phyloP scores from a whole-genome alignment of 2,329 filamentous ascomycete species.

The Verticillium klebahnii region DNA sequence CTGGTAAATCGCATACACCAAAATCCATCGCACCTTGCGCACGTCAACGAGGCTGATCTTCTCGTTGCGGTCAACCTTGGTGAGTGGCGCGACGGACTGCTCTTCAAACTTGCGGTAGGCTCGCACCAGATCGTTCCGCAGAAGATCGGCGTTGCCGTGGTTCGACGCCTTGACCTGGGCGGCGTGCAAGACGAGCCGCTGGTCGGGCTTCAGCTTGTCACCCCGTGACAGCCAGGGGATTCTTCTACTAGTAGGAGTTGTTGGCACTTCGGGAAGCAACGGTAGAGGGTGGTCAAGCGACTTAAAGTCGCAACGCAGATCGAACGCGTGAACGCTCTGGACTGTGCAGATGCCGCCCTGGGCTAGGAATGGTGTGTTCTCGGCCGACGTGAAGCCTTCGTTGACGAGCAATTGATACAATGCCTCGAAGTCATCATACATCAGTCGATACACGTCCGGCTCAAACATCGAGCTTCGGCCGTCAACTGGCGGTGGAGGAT shows the following conservation, averaged over 20 bases:
- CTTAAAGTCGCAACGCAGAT: constrained; percentile 53
- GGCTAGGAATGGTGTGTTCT: constrained; percentile 47
- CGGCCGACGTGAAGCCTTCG: constrained; percentile 41
- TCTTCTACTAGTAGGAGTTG: constrained; percentile 23
- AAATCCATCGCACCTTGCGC: constrained; percentile 73
- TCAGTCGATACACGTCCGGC: constrained; percentile 51
- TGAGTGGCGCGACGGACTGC: constrained; percentile 42
- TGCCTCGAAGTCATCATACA: constrained; percentile 66
- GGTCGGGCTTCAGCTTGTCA: constrained; percentile 40
- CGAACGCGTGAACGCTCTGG: constrained; percentile 64
- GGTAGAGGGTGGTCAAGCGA: constrained; percentile 64
- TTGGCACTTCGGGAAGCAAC: constrained; percentile 50
- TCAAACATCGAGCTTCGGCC: constrained; percentile 44
- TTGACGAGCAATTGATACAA: constrained; percentile 71
- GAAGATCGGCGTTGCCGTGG: constrained; percentile 25
- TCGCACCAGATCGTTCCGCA: constrained; percentile 54
- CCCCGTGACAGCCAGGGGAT: constrained; percentile 31
- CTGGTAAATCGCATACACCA: constrained; percentile 71
- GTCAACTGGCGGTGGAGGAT: constrained; percentile 54
- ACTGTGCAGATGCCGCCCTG: constrained; percentile 66
- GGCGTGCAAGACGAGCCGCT: constrained; percentile 44
- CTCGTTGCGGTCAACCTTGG: constrained; percentile 50
- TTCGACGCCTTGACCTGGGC: constrained; percentile 50
- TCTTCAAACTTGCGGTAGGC: constrained; percentile 70
- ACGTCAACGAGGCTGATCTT: constrained; percentile 60